A percentile compares a stretch with the other conserved stretches of the same genome.
Conservation (phyloP, 192 early-diverging fungal species). For the Coemansia sp. region DNA sequence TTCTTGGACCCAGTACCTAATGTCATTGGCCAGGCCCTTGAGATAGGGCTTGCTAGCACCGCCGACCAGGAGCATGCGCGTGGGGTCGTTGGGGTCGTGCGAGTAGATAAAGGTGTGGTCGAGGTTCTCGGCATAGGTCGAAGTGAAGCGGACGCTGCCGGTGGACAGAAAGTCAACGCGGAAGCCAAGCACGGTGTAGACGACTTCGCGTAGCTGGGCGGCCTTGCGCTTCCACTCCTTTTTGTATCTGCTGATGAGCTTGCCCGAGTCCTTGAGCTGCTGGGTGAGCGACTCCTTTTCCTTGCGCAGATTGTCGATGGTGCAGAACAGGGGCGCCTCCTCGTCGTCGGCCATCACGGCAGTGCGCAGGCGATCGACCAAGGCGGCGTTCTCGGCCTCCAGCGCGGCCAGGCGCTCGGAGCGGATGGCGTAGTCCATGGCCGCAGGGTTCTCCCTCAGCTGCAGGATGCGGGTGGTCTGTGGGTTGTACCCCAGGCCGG, state of each 20-base stretch:
- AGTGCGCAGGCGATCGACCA: slow-evolving; percentile 54
- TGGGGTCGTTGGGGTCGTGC: slow-evolving; percentile 62
- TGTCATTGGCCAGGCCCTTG: slow-evolving; percentile 60
- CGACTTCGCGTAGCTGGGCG: slow-evolving; percentile 73
- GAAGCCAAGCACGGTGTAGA: slow-evolving; percentile 74
- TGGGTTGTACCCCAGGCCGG: slow-evolving; percentile 63
- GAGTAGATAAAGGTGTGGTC: slow-evolving; percentile 77
- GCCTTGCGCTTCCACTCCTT: slow-evolving; percentile 73
- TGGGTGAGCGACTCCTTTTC: slow-evolving; percentile 60
- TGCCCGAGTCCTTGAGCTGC: slow-evolving; percentile 66
- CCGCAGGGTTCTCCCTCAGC: slow-evolving; percentile 77
- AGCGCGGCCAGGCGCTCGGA: slow-evolving; percentile 69
- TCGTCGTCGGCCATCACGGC: not conserved
- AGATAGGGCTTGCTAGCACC: slow-evolving; percentile 67
- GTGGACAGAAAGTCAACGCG: slow-evolving; percentile 68
- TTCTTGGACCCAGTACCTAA: slow-evolving; percentile 70
- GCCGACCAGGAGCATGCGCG: slow-evolving; percentile 70
- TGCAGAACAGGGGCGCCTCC: slow-evolving; percentile 34
- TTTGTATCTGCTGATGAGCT: slow-evolving; percentile 63
- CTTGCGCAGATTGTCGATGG: slow-evolving; percentile 58
- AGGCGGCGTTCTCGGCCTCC: slow-evolving; percentile 67
- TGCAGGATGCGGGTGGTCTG: slow-evolving; percentile 67
- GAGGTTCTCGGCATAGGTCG: slow-evolving; percentile 63
- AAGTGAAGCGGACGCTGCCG: slow-evolving; percentile 75
- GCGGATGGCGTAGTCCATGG: slow-evolving; percentile 68